Conservation (phyloP, 1,139 yeast species). For the Taiozyma sp. region DNA sequence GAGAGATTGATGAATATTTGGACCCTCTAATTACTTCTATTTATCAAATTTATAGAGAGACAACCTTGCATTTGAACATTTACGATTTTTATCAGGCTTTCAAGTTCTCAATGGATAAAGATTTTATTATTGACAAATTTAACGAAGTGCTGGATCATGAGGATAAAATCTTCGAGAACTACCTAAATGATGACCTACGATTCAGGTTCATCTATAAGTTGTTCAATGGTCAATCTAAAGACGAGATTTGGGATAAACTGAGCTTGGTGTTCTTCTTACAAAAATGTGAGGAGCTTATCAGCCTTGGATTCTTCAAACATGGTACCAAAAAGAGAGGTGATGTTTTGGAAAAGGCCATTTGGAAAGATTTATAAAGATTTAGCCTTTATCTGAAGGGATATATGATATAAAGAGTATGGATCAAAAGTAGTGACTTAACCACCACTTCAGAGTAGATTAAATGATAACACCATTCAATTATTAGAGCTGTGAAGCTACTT, state of each 20-base stretch:
- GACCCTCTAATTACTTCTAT: constrained; percentile 55
- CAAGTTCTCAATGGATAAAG: constrained; percentile 46
- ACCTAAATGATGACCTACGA: constrained; percentile 17
- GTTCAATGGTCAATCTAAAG: constrained; percentile 20
- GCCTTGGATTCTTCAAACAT: constrained; percentile 46
- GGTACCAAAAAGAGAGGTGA: constrained; percentile 43
- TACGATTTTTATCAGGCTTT: constrained; percentile 77
- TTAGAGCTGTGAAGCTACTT: no score
- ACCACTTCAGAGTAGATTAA: neutral
- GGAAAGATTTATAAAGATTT: constrained; percentile 45
- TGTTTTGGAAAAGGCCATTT: constrained; percentile 49
- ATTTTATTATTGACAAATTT: constrained; percentile 34
- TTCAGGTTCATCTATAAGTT: constrained; percentile 22
- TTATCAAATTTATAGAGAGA: constrained; percentile 74
- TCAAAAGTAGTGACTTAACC: neutral
- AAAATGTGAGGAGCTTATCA: constrained; percentile 50
- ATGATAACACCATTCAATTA: neutral
- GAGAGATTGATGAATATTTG: constrained; percentile 23
- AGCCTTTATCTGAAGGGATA: neutral
- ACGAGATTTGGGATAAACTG: constrained; percentile 45
- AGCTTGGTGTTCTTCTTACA: constrained; percentile 54
- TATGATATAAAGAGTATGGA: neutral
- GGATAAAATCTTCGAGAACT: constrained; percentile 17
- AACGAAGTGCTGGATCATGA: constrained; percentile 21
- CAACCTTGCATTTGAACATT: constrained; percentile 68